phyloP scores from a whole-genome alignment of 192 early-diverging fungal species.

The Dissophora globulifera region DNA sequence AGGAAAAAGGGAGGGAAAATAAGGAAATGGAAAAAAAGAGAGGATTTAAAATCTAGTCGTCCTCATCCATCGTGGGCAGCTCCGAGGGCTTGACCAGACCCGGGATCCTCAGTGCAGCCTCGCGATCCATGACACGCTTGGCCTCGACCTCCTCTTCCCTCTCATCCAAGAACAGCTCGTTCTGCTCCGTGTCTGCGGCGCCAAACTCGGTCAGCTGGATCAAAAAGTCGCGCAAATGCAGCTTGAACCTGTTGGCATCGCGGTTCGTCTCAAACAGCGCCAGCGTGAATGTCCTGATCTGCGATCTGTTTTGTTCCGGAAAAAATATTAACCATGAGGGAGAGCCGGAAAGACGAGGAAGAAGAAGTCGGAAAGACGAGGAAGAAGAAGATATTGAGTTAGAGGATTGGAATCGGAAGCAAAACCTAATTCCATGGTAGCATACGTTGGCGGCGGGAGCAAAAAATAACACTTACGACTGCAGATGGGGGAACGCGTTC shows the following conservation, averaged over 20 bases:
- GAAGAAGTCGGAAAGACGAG: no score
- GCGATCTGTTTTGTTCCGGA: conserved; percentile 59
- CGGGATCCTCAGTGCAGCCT: conserved; percentile 86
- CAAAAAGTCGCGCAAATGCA: conserved; percentile 94
- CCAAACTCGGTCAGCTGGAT: conserved; percentile 95
- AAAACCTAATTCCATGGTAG: no score
- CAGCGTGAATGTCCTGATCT: conserved; percentile 86
- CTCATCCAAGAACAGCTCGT: conserved; percentile 89
- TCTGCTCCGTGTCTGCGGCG: conserved; percentile 71
- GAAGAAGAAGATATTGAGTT: no score
- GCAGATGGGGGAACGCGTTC: conserved; percentile 92
- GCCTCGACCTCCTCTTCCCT: conserved; percentile 83
- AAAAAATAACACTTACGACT: conserved; percentile 63
- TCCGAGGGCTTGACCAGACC: conserved; percentile 97
- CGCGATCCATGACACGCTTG: conserved; percentile 81
- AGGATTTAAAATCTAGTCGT: no score
- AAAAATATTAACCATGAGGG: no score
- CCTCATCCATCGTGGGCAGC: conserved; percentile 67
- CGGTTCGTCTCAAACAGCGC: conserved; percentile 87
- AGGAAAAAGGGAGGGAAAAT: no score
- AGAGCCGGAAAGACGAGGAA: no score
- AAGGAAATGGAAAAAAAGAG: no score
- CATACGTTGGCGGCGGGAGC: no score
- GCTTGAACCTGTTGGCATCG: conserved; percentile 87
- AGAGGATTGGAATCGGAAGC: no score